Conservation (phyloP, 768 basidiomycete genomes). For the Tylopilus balloui region DNA sequence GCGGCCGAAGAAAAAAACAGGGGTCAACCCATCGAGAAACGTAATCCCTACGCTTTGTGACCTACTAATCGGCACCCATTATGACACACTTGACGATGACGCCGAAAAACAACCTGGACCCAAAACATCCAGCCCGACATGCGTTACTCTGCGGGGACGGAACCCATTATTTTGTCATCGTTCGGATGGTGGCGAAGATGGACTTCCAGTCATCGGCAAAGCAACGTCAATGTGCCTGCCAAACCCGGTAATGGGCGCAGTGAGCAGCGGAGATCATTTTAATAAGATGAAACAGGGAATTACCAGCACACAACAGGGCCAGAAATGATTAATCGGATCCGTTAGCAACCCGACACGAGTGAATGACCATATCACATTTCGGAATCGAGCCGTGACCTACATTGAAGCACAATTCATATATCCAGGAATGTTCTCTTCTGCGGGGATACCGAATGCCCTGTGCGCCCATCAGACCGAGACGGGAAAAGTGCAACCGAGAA, state of each 20-base stretch:
- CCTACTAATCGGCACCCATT: slow-evolving; percentile 48
- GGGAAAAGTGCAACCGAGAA: not conserved
- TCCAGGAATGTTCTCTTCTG: too few relatives aligned
- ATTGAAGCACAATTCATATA: slow-evolving; percentile 26
- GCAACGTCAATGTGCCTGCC: slow-evolving; percentile 43
- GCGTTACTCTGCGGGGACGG: slow-evolving; percentile 49
- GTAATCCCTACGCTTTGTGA: slow-evolving; percentile 45
- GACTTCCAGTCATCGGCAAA: slow-evolving; percentile 27
- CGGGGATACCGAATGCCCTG: slow-evolving; percentile 18
- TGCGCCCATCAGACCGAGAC: not conserved
- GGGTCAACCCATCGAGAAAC: slow-evolving; percentile 13
- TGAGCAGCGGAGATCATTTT: not conserved
- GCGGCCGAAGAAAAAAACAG: not conserved
- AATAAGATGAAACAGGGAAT: not conserved
- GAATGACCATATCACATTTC: not conserved
- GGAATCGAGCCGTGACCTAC: not conserved
- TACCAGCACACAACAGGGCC: slow-evolving; percentile 55
- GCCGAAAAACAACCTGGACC: slow-evolving; percentile 41
- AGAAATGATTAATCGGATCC: slow-evolving; percentile 42
- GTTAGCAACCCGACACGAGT: slow-evolving; percentile 35
- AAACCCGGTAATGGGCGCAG: slow-evolving; percentile 14
- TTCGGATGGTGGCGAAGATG: slow-evolving; percentile 7
- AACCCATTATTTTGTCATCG: slow-evolving; percentile 42
- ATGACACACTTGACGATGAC: slow-evolving; percentile 49
- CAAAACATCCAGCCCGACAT: slow-evolving; percentile 57